Evolutionary conservation across 345 rosid species (phyloP), one percentile per base, ranked within the genome.

Genomic region (Laguncularia racemosa): DNA sequence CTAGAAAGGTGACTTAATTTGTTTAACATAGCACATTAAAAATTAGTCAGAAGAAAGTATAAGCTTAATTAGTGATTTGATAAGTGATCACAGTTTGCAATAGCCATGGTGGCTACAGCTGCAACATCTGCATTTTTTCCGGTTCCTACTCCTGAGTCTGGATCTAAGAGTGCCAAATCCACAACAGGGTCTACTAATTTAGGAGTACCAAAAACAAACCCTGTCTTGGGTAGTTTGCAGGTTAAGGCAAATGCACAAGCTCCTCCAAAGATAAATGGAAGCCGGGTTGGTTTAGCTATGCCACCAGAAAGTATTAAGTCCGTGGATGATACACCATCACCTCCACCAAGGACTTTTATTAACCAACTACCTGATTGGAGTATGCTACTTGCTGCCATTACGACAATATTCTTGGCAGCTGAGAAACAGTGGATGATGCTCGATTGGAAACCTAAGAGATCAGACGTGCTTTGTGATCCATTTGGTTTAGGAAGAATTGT

Each of bases 341-440:
- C 85, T 6, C 83, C 92, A 2, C 96, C 99, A 0, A 80, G 93
- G 70, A 95, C 99, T 0, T 88, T 90, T 72, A 90, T 90, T 56
- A 95, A 95, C 73, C 95, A 85, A 70, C 20, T 95, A 62, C 99
- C 99, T 65, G 99, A 95, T 50, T 95, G 99, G 99, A 95, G 99
- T 66, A 90, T 95, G 97, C 97, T 95, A 68, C 92, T 90, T 56
- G 97, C 99, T 73, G 99, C 99, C 15, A 88, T 95, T 0, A 95
- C 99, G 2, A 95, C 99, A 0, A 77, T 90, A 52, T 95, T 95
- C 74, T 71, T 95, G 78, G 99, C 99, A 0, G 99, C 97, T 0
- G 99, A 95, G 82, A 95, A 95, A 69, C 99, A 95, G 67, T 95
- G 97, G 96, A 95, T 83, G 96, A 90, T 90, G 96, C 97, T 90